Conservation (phyloP, 1,284 basidiomycete genomes). For the Schizophyllum commune region DNA sequence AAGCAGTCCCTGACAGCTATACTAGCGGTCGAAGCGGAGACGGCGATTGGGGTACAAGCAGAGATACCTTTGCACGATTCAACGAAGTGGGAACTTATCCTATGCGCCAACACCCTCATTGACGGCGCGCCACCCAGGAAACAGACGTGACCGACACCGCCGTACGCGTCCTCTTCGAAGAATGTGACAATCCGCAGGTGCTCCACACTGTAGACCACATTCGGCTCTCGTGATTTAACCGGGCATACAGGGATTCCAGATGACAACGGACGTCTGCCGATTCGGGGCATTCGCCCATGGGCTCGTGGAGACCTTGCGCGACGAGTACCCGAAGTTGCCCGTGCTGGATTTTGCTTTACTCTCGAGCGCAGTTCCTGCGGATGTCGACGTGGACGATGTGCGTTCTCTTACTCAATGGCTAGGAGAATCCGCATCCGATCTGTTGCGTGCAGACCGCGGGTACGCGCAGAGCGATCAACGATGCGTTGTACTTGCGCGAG, state of each 20-base stretch:
- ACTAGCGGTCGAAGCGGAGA: conserved; percentile 43
- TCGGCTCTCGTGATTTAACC: conserved; percentile 1
- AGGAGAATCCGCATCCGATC: conserved; percentile 7
- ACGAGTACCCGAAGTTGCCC: conserved; percentile 56
- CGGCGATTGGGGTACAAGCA: conserved; percentile 50
- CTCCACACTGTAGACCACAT: neutral
- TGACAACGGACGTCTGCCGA: conserved; percentile 49
- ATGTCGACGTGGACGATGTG: conserved; percentile 37
- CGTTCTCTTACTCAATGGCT: conserved; percentile 12
- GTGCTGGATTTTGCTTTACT: conserved; percentile 49
- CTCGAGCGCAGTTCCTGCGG: conserved; percentile 31
- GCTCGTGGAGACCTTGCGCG: conserved; percentile 50
- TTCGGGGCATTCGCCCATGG: conserved; percentile 60
- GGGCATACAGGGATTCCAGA: conserved; percentile 51
- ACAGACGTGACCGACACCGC: conserved; percentile 55
- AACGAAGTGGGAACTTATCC: conserved; percentile 37
- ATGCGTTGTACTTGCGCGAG: conserved; percentile 48
- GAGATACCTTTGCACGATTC: conserved; percentile 42
- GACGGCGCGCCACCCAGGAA: conserved; percentile 30
- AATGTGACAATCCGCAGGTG: conserved; percentile 69
- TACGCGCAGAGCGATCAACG: conserved; percentile 42
- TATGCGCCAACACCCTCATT: neutral
- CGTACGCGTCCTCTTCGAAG: conserved; percentile 60
- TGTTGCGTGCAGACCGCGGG: conserved; percentile 18
- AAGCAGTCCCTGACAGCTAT: conserved; percentile 47